Percentiles rank a stretch among this genome's conserved stretches.
These are phyloP conservation scores for Leccinum subtestaceum DNA, from an alignment of 768 basidiomycete species.

Conservation along the genomic window DNA sequence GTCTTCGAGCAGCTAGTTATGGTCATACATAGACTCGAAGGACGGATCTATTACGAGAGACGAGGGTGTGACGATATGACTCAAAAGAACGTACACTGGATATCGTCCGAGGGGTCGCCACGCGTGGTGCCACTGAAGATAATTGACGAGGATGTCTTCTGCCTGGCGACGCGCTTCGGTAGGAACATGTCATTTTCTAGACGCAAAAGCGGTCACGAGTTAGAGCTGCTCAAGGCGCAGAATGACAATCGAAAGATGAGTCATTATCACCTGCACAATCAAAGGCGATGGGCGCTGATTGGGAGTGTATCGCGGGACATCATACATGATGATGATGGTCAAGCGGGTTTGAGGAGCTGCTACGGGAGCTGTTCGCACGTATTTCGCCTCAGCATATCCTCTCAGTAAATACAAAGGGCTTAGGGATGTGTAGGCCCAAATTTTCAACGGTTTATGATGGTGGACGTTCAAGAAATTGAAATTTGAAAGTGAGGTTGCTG, in stretches of 20 bases:
- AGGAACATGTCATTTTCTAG: constrained; percentile 47
- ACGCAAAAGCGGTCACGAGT: neutral
- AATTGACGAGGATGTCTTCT: constrained; percentile 54
- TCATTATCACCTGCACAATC: constrained; percentile 48
- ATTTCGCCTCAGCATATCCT: too few relatives aligned
- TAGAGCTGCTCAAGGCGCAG: neutral
- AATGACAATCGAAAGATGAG: neutral
- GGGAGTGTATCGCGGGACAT: too few relatives aligned
- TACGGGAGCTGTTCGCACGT: too few relatives aligned
- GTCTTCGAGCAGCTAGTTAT: constrained; percentile 55
- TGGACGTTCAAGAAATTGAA: too few relatives aligned
- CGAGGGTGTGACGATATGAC: neutral
- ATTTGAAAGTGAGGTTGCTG: too few relatives aligned
- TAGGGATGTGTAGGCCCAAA: too few relatives aligned
- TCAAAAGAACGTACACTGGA: constrained; percentile 17
- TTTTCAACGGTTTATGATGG: too few relatives aligned
- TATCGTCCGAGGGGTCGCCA: constrained; percentile 26
- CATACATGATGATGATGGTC: too few relatives aligned
- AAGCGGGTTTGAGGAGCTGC: too few relatives aligned
- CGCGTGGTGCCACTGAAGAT: constrained; percentile 47
- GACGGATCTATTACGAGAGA: neutral
- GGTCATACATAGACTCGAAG: constrained; percentile 37
- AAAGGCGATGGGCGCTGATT: constrained; percentile 49
- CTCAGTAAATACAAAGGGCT: too few relatives aligned
- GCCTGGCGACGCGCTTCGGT: constrained; percentile 49